Evolutionary conservation across 257 asterid genomes (phyloP).

Genomic region (Scutellaria minor): DNA sequence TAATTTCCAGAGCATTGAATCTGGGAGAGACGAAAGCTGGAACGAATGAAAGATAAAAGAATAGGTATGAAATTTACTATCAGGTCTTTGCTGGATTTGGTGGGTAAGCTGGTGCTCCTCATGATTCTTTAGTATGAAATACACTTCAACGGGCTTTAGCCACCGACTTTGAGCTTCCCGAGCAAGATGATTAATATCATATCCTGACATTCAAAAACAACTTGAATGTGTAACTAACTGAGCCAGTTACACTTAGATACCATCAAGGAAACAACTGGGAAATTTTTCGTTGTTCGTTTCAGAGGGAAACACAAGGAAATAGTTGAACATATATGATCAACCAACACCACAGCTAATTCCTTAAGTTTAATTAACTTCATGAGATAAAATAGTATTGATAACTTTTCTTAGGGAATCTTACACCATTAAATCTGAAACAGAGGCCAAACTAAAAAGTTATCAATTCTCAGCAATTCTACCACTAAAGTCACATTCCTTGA

Average conservation of each 20-base stretch:
- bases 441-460: neutral
- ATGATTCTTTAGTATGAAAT: conserved; percentile 66
- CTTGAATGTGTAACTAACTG: neutral
- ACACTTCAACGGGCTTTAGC: conserved; percentile 92
- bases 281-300: neutral
- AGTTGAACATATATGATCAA: neutral
- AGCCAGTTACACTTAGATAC: conserved; percentile 13
- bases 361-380: neutral
- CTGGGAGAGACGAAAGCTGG: conserved; percentile 16
- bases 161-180: conserved; percentile 89
- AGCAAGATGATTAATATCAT: conserved; percentile 60
- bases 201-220: conserved; percentile 52
- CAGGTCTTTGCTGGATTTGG: conserved; percentile 76
- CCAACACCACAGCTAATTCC: neutral
- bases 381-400: conserved; percentile 11
- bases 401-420: neutral
- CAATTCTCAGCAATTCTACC: neutral
- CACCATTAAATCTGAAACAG: conserved; percentile 3
- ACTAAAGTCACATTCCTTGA: conserved; percentile 7
- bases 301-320: neutral
- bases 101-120: conserved; percentile 73
- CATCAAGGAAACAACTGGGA: conserved; percentile 16
- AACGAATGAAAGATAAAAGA: conserved; percentile 17
- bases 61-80: conserved; percentile 46
- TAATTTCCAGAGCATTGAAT: conserved; percentile 17